phyloP scores from a whole-genome alignment of 2,329 filamentous ascomycete species.

The Venturia pyrina region DNA sequence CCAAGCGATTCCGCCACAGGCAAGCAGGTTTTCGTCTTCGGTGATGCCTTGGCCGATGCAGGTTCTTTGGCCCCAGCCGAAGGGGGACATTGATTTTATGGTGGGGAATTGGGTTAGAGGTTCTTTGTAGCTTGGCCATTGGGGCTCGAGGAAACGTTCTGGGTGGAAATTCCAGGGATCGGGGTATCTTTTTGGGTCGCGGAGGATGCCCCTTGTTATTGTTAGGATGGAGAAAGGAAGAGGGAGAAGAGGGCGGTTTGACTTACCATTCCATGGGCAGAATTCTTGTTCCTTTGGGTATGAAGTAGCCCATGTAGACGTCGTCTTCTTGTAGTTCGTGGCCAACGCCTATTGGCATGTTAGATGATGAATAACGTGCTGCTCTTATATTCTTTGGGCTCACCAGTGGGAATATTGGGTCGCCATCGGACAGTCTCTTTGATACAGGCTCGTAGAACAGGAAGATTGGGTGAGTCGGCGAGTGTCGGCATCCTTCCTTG shows the following conservation, averaged over 20 bases:
- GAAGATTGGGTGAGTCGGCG: conserved; percentile 24
- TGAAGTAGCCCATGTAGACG: conserved; percentile 43
- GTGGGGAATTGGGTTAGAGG: conserved; percentile 54
- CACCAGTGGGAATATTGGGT: conserved; percentile 39
- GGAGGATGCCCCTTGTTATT: conserved; percentile 42
- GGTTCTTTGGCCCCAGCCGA: conserved; percentile 53
- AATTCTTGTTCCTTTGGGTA: conserved; percentile 36
- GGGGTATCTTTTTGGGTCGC: conserved; percentile 49
- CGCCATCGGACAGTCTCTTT: conserved; percentile 32
- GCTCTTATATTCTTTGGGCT: conserved; percentile 18
- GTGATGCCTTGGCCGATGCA: conserved; percentile 55
- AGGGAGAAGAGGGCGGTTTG: no score
- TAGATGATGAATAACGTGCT: background rate
- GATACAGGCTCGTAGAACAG: conserved; percentile 23
- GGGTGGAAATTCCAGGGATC: conserved; percentile 53
- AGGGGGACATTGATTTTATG: conserved; percentile 54
- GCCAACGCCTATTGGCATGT: conserved; percentile 32
- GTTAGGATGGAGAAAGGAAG: background rate
- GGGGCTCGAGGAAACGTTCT: conserved; percentile 52
- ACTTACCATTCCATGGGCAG: conserved; percentile 15
- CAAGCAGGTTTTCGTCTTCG: conserved; percentile 42
- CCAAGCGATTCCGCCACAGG: conserved; percentile 42
- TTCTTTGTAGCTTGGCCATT: conserved; percentile 55
- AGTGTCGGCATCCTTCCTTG: conserved; percentile 35
- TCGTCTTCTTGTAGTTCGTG: conserved; percentile 43